Evolutionary conservation across 352 stramenopile species (phyloP), one percentile per base, ranked within the genome.

Genomic region (Phytophthora tentaculata): DNA sequence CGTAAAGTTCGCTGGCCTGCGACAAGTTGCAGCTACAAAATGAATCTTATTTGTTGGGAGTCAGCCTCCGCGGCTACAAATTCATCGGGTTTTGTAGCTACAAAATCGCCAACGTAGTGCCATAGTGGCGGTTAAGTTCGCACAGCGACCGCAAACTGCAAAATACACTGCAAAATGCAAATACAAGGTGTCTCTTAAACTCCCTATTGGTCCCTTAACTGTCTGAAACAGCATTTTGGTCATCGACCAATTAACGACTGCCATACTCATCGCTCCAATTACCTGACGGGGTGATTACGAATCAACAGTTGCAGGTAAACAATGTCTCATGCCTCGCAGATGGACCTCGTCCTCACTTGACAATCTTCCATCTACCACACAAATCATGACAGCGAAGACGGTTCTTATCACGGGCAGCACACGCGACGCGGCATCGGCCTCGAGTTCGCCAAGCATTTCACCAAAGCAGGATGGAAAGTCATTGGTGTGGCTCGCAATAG

Each of bases 331-430:
- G 8, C 32, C 32, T 39, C 7, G 8, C 32, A 39, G 32, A 9
- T 14, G 14, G 6, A 17, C 6, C 28, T 32, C 28, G 28, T 32
- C 4, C 28, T 32, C 60, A 66, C 16, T 69, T 56, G n/a, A 43
- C 35, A 50, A 63, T 5, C 35, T 54, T 14, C 32, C 32, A 39
- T 9, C 10, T 9, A 39, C 22, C n/a, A 20, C 17, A 8, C 39
- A 39, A 23, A 58, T 47, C 29, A 69, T 69, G 62, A n/a, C 44
- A 60, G 41, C 55, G 41, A 86, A 86, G 56, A 84, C 74, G 9
- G 76, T 89, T 22, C 65, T 88, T 20, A 74, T 87, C 71, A 88
- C 79, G 3, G 81, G 79, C 26, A 64, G 52, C 47, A 84, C 53
- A 2, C 78, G 79, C 12, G 79, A 2, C 78, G 79, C 12, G 79